These are phyloP conservation scores for Nakazawaea peltata DNA, from an alignment of 805 yeast species.

Conservation along the genomic window DNA sequence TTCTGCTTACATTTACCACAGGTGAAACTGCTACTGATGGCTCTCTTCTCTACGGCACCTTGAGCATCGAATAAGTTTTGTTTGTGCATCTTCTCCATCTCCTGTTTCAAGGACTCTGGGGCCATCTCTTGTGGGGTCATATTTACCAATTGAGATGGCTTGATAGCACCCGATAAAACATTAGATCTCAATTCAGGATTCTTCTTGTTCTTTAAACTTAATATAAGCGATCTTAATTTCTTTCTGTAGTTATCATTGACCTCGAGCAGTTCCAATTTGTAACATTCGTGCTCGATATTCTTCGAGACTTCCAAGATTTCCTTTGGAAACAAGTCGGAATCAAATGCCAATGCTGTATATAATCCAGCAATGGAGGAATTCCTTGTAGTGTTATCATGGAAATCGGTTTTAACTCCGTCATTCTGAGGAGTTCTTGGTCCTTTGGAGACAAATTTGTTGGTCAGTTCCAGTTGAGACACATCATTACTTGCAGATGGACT, in stretches of 20 bases:
- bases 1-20: slow-evolving; percentile 98
- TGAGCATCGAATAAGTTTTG: slow-evolving; percentile 93
- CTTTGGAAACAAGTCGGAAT: slow-evolving; percentile 43
- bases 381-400: slow-evolving; percentile 73
- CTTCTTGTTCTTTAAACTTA: slow-evolving; percentile 82
- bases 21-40: slow-evolving; percentile 92
- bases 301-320: slow-evolving; percentile 56
- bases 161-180: slow-evolving; percentile 58
- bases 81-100: slow-evolving; percentile 76
- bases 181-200: slow-evolving; percentile 77
- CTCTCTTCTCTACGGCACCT: slow-evolving; percentile 93
- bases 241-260: slow-evolving; percentile 62
- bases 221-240: slow-evolving; percentile 77
- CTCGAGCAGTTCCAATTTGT: slow-evolving; percentile 47
- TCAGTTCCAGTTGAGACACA: neutral
- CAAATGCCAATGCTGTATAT: slow-evolving; percentile 85
- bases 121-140: slow-evolving; percentile 97
- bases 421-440: slow-evolving; percentile 71
- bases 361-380: slow-evolving; percentile 78
- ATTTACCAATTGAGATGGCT: slow-evolving; percentile 55
- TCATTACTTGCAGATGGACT: slow-evolving; percentile 13
- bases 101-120: slow-evolving; percentile 80
- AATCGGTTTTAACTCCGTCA: slow-evolving; percentile 67
- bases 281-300: slow-evolving; percentile 69
- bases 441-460: slow-evolving; percentile 32